Evolutionary conservation across 106 monocot genomes (phyloP).

Genomic region (Apostasia shenzhenica): DNA sequence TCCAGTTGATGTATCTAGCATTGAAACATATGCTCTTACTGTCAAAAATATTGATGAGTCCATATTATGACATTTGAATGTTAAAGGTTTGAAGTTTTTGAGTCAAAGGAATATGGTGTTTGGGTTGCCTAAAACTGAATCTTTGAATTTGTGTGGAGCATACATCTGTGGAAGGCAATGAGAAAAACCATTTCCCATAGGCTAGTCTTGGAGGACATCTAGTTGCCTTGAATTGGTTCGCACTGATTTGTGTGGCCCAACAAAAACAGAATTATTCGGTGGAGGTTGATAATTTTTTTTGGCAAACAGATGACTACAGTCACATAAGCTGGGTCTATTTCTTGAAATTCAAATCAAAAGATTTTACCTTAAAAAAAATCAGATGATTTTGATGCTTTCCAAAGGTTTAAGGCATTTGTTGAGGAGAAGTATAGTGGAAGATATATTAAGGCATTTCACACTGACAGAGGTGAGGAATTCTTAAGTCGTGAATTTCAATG

Average conservation of each 20-base stretch:
- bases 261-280: background rate
- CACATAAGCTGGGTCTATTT: constrained; percentile 11
- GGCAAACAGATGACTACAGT: constrained; percentile 7
- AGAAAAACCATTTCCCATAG: background rate
- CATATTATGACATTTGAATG: background rate
- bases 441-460: background rate
- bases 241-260: constrained; percentile 9
- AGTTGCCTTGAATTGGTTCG: background rate
- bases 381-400: background rate
- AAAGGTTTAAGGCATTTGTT: constrained; percentile 3
- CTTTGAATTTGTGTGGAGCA: background rate
- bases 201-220: background rate
- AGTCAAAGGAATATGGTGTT: constrained; percentile 1
- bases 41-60: background rate
- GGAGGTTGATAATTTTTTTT: constrained; percentile 9
- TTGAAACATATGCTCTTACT: background rate
- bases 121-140: background rate
- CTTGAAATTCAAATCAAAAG: background rate
- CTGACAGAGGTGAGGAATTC: background rate
- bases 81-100: background rate
- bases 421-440: background rate
- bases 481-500: background rate
- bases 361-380: too few species aligned
- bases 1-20: background rate
- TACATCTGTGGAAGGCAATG: constrained; percentile 4